Evolutionary conservation across 2,329 filamentous ascomycete species (phyloP).

Genomic region (Fusarium aywerte): DNA sequence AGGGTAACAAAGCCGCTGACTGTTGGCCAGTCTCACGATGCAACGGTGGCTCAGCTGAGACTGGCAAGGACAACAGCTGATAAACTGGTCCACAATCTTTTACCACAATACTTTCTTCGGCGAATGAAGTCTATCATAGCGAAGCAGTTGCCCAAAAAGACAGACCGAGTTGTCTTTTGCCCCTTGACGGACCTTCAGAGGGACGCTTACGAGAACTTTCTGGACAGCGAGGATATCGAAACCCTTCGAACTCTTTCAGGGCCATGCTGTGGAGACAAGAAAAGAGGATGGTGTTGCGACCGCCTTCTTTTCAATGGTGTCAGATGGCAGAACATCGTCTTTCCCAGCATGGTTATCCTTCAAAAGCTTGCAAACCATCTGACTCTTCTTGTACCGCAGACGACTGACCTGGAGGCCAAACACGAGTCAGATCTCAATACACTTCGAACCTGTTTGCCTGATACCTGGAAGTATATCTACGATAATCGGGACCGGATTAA

Average conservation of each 20-base stretch:
- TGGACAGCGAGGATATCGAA: conserved; percentile 74
- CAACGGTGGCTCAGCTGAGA: conserved; percentile 83
- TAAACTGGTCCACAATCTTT: conserved; percentile 84
- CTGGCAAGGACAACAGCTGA: conserved; percentile 83
- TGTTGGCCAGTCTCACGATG: conserved; percentile 91
- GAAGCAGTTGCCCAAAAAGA: conserved; percentile 93
- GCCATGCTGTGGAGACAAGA: conserved; percentile 72
- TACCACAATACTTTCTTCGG: conserved; percentile 90
- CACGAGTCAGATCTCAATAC: conserved; percentile 80
- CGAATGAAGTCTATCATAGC: conserved; percentile 94
- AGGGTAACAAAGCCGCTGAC: conserved; percentile 83
- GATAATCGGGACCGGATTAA: conserved; percentile 79
- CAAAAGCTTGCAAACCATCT: conserved; percentile 94
- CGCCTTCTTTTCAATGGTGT: conserved; percentile 67
- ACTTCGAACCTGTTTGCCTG: conserved; percentile 78
- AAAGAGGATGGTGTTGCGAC: conserved; percentile 83
- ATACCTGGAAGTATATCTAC: conserved; percentile 79
- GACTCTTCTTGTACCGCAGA: conserved; percentile 81
- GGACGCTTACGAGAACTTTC: conserved; percentile 83
- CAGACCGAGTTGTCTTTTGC: conserved; percentile 93
- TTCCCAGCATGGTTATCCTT: conserved; percentile 82
- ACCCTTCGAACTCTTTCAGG: conserved; percentile 75
- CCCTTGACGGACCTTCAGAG: conserved; percentile 84
- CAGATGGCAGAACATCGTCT: conserved; percentile 81
- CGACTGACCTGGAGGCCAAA: conserved; percentile 73